Evolutionary conservation across 805 yeast genomes (phyloP), one percentile per base, ranked within the genome.

Genomic region (Yamadazyma akitaensis): DNA sequence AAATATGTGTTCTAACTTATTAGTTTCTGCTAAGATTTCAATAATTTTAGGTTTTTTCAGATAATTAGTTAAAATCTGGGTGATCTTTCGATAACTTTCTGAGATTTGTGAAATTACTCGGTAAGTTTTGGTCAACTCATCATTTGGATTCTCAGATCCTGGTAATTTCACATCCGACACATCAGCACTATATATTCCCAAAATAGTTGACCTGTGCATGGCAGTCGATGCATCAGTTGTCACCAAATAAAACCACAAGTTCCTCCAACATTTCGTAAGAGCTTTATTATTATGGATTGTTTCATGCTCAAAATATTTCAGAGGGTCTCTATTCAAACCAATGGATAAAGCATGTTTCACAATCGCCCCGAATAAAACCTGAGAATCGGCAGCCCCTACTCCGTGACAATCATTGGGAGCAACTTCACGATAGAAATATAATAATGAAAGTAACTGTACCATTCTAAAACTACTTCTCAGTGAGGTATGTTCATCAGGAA

Each of bases 331-430:
- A 50, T 71, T 64, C 37, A 70, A 55, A 0, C 77, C 76, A 37
- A 70, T 68, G 3, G 73, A 60, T 37, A 67, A 42, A 0, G 76
- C 74, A 44, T 70, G 76, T 26, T 58, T 62, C 10, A 68, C 57
- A 6, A 65, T 63, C 2, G 64, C 59, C 0, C 75, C 73, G 40
- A 71, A 62, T 18, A 70, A 56, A 13, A 68, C 59, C 41, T 67
- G 70, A 2, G 70, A 64, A 50, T 72, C 76, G 0, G 67, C 60
- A 7, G 72, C 69, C 18, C 72, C 65, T 24, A 70, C 51, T 0
- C 77, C 76, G 47, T 63, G 72, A 46, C 70, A 62, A 51, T 73
- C 76, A 44, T 68, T 67, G 1, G 77, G 77, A 11, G 67, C 62
- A 12, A 71, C 67, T 33, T 57, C 60, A 16, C 70, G 47, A 51